Evolutionary conservation across 805 yeast genomes (phyloP), one percentile per base, ranked within the genome.

Genomic region (Metschnikowia similis): DNA sequence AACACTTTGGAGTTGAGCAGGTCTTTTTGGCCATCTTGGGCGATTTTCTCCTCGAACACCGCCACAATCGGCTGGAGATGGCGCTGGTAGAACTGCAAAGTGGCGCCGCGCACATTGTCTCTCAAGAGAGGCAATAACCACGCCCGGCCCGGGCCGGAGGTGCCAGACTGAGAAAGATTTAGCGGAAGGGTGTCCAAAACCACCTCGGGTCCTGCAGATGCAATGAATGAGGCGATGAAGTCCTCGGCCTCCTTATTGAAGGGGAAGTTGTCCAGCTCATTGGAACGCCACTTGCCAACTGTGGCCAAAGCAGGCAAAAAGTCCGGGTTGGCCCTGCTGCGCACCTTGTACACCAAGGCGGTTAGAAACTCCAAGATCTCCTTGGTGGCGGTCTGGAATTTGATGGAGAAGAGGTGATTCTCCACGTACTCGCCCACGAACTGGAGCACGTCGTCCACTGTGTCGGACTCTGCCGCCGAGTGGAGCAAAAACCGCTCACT

Each of bases 41-140:
- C 57, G 43, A 81, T 70, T 52, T 77, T 82, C 8, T 69, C 63
- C 43, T 77, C 76, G 59, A 85, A 87, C 50, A 75, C 70, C 36
- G 74, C 74, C 44, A 76, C 77, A 36, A 84, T 66, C 28, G 98
- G 98, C 13, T 86, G 66, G 47, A 94, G 77, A 35, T 83, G 74
- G 21, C 68, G 67, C 51, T 79, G 76, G 67, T 82, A 94, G 63
- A 76, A 88, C 0, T 77, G 71, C 49, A 94, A 72, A 42, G 77
- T 75, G 1, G 97, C 85, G 59, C 82, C 79, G 59, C 84, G 79
- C 28, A 89, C 86, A 60, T 88, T 83, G 60, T 91, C 97, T 70
- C 97, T 85, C 53, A 94, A 77, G 32, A 94, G 65, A 9, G 99
- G 99, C 56, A 94, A 77, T 59, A 94, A 63, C 97, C 98, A 94